phyloP scores from a whole-genome alignment of 192 early-diverging fungal species.

The Chytriomyces sp. region DNA sequence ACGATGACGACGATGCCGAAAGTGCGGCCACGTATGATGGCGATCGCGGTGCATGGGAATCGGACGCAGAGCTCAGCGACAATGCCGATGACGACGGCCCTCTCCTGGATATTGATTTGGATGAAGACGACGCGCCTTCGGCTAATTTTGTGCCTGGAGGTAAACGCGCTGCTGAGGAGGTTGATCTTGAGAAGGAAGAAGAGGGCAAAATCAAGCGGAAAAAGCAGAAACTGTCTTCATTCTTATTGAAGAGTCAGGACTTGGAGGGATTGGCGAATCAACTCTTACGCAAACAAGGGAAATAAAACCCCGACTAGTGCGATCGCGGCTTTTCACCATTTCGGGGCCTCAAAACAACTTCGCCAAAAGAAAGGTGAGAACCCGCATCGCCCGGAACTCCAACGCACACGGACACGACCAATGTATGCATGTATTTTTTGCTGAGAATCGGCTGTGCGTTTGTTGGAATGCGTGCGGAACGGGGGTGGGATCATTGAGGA shows the following conservation, averaged over 20 bases:
- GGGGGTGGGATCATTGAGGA: too few species aligned
- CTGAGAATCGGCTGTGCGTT: too few species aligned
- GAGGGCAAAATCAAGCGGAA: constrained; percentile 13
- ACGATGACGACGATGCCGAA: constrained; percentile 19
- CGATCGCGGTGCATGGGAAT: constrained; percentile 24
- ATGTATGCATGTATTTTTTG: too few species aligned
- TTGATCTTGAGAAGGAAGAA: constrained; percentile 20
- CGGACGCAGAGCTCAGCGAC: constrained; percentile 31
- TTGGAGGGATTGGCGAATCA: constrained; percentile 16
- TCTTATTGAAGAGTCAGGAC: constrained; percentile 21
- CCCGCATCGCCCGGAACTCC: too few species aligned
- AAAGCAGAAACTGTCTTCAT: constrained; percentile 23
- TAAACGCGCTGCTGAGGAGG: background rate
- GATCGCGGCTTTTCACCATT: too few species aligned
- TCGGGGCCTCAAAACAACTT: too few species aligned
- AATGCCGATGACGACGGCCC: constrained; percentile 20
- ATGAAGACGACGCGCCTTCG: constrained; percentile 31
- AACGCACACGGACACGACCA: too few species aligned
- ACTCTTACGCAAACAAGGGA: background rate
- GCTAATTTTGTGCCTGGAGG: background rate
- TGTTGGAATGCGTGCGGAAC: too few species aligned
- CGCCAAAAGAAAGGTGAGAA: too few species aligned
- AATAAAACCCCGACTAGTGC: too few species aligned
- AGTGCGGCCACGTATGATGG: constrained; percentile 17
- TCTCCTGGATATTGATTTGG: constrained; percentile 35